Percentiles rank a stretch among this genome's conserved stretches.
Evolutionary conservation across 805 yeast species (phyloP).

Genomic region (Wickerhamomyces mucosus): DNA sequence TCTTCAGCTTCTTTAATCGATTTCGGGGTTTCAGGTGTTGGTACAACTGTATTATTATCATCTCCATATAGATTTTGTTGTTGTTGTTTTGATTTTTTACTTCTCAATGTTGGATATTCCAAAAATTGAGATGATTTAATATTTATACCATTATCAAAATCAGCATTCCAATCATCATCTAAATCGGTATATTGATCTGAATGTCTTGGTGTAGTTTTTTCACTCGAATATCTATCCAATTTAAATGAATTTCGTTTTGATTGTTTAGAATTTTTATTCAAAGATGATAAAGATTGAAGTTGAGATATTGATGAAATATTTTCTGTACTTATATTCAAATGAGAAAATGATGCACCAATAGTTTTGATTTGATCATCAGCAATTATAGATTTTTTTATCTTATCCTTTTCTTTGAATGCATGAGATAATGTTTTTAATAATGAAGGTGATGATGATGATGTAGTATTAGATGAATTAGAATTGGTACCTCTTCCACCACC

Average conservation of each 20-base stretch:
- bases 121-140: conserved; percentile 14
- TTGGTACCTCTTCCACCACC: conserved; percentile 60
- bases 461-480: conserved; percentile 28
- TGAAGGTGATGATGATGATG: conserved; percentile 19
- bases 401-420: conserved; percentile 17
- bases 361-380: conserved; percentile 28
- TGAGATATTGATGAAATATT: conserved; percentile 2
- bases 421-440: conserved; percentile 16
- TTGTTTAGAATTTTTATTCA: conserved; percentile 9
- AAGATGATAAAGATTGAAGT: conserved; percentile 7
- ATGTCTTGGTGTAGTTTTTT: conserved; percentile 20
- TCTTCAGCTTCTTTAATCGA: conserved; percentile 39
- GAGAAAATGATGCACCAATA: conserved; percentile 49
- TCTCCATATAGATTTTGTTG: conserved; percentile 23
- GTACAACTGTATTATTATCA: conserved; percentile 1
- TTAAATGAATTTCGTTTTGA: conserved; percentile 7
- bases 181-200: conserved; percentile 48
- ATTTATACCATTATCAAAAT: conserved; percentile 33
- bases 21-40: conserved; percentile 27
- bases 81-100: conserved; percentile 16
- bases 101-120: conserved; percentile 19
- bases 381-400: conserved; percentile 17
- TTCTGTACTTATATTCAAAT: conserved; percentile 31
- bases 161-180: conserved; percentile 93
- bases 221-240: conserved; percentile 6